A percentile compares a stretch with the other conserved stretches of the same genome.
Conservation (phyloP, 1,284 basidiomycete genomes). For the Cutaneotrichosporon sp. region DNA sequence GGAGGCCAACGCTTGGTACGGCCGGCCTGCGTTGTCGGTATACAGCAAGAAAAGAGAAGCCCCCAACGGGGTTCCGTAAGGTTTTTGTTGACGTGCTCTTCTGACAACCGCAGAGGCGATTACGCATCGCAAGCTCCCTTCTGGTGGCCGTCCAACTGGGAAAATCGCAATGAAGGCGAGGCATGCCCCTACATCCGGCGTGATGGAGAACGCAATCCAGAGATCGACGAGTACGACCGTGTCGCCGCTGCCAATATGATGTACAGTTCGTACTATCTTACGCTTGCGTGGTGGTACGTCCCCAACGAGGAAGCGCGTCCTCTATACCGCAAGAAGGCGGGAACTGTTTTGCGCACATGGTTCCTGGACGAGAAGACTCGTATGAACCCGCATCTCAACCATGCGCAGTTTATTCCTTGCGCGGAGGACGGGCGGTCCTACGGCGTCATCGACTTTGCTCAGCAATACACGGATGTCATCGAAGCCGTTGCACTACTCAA, state of each 20-base stretch:
- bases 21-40: too few relatives aligned
- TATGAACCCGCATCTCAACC: constrained; percentile 10
- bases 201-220: constrained; percentile 13
- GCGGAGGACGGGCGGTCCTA: constrained; percentile 6
- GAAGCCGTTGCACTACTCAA: constrained; percentile 10
- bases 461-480: constrained; percentile 12
- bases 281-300: constrained; percentile 15
- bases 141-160: constrained; percentile 14
- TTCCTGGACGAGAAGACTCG: constrained; percentile 2
- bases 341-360: constrained; percentile 4
- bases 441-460: constrained; percentile 16
- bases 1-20: constrained; percentile 4
- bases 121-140: constrained; percentile 16
- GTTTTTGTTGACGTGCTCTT: neutral
- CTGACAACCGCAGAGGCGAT: neutral
- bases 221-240: constrained; percentile 13
- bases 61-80: constrained; percentile 6
- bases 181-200: constrained; percentile 11
- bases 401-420: constrained; percentile 13
- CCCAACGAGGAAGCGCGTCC: neutral
- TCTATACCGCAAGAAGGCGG: constrained; percentile 7
- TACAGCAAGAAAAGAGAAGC: constrained; percentile 8
- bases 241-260: constrained; percentile 9
- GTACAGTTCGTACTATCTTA: constrained; percentile 5
- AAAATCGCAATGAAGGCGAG: neutral